Evolutionary conservation across 1,139 yeast species (phyloP).

Genomic region (Protomyces gravidus): DNA sequence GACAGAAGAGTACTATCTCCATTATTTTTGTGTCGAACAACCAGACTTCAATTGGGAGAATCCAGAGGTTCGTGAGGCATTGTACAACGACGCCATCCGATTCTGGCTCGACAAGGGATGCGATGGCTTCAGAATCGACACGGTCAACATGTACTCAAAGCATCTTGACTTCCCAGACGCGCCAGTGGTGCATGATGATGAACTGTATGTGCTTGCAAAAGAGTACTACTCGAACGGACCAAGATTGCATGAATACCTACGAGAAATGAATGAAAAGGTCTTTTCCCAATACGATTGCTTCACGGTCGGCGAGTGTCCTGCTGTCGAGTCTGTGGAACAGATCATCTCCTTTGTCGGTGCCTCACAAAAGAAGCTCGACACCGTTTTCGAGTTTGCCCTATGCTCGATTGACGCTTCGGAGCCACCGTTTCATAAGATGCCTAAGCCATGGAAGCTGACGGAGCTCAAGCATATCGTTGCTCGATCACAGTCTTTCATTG

Average conservation of each 20-base stretch:
- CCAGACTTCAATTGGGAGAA: conserved; percentile 63
- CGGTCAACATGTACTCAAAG: conserved; percentile 54
- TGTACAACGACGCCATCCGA: conserved; percentile 49
- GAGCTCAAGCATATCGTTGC: conserved; percentile 48
- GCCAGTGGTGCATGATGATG: conserved; percentile 47
- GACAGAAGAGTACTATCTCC: conserved; percentile 54
- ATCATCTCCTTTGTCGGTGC: conserved; percentile 49
- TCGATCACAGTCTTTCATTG: conserved; percentile 43
- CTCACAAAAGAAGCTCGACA: conserved; percentile 49
- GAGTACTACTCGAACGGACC: conserved; percentile 48
- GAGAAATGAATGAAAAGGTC: conserved; percentile 50
- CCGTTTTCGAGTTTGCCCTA: conserved; percentile 51
- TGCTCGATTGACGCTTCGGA: conserved; percentile 40
- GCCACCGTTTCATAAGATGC: conserved; percentile 35
- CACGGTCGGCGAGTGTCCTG: conserved; percentile 57
- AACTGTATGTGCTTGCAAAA: conserved; percentile 45
- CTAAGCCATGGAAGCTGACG: conserved; percentile 42
- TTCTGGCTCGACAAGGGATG: conserved; percentile 57
- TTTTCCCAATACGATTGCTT: conserved; percentile 51
- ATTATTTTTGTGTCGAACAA: conserved; percentile 51
- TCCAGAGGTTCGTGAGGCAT: conserved; percentile 50
- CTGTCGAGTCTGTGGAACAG: conserved; percentile 44
- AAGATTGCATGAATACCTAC: conserved; percentile 54
- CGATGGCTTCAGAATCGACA: conserved; percentile 58
- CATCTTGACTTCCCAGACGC: conserved; percentile 50